These are phyloP conservation scores for Pholiota microspora DNA, from an alignment of 768 basidiomycete species.

Conservation along the genomic window DNA sequence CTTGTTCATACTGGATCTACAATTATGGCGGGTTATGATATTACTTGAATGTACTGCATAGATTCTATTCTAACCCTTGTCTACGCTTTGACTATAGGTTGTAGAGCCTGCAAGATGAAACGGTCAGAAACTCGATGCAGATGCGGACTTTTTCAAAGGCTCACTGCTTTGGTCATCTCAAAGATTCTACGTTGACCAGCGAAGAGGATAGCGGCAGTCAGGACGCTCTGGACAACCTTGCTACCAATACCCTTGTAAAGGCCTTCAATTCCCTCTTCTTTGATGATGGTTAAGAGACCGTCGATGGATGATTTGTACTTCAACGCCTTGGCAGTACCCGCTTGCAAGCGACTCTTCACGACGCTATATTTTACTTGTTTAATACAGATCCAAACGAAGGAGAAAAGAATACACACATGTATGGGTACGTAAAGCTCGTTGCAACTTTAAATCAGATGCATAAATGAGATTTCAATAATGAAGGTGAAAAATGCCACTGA, in stretches of 20 bases:
- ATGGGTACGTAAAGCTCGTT: constrained; percentile 47
- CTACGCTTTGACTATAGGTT: constrained; percentile 4
- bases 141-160: constrained; percentile 2
- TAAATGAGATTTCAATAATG: neutral
- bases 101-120: neutral
- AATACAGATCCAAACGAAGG: neutral
- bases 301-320: constrained; percentile 75
- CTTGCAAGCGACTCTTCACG: constrained; percentile 78
- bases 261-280: constrained; percentile 77
- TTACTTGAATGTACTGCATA: neutral
- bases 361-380: constrained; percentile 37
- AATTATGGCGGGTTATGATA: constrained; percentile 4
- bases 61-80: neutral
- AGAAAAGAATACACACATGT: constrained; percentile 34
- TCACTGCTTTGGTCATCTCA: constrained; percentile 60
- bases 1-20: constrained; percentile 3
- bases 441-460: constrained; percentile 43
- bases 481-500: constrained; percentile 28
- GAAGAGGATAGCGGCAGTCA: constrained; percentile 94
- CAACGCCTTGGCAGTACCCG: constrained; percentile 63
- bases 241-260: constrained; percentile 85
- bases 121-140: too few relatives aligned
- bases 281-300: constrained; percentile 75
- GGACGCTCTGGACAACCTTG: constrained; percentile 89
- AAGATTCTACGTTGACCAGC: constrained; percentile 83